These are phyloP conservation scores for Rosa chinensis DNA, from an alignment of 306 rosid genomes.

Conservation along the genomic window DNA sequence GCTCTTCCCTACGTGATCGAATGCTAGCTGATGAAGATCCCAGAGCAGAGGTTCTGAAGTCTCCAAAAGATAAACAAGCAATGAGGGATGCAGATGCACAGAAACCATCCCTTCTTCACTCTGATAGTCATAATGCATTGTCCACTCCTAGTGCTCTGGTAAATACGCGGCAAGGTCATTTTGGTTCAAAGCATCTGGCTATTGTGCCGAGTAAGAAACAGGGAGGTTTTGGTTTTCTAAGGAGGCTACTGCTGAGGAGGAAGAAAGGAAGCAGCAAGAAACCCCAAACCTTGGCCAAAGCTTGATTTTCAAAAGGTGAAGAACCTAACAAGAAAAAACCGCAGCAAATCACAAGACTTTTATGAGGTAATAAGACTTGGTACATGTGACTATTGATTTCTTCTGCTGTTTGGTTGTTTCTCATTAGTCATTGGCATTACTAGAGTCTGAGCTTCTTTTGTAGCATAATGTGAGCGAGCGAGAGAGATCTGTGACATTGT, in stretches of 20 bases:
- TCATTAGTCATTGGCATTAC: constrained; percentile 22
- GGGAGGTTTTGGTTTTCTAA: constrained; percentile 58
- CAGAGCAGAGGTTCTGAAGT: constrained; percentile 20
- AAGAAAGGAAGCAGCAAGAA: constrained; percentile 53
- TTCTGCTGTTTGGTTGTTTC: constrained; percentile 14
- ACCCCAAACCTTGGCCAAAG: constrained; percentile 28
- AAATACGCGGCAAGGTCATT: constrained; percentile 22
- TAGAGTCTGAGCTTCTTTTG: constrained; percentile 16
- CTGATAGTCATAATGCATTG: constrained; percentile 28
- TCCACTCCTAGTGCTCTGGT: constrained; percentile 24
- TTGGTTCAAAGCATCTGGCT: constrained; percentile 34
- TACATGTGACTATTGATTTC: constrained; percentile 2
- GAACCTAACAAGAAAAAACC: neutral
- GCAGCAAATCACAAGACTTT: neutral
- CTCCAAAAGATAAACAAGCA: constrained; percentile 32
- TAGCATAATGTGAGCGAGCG: neutral
- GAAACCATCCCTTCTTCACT: constrained; percentile 29
- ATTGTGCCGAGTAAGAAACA: constrained; percentile 52
- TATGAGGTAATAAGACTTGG: neutral
- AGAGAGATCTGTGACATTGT: constrained; percentile 25
- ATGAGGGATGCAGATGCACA: constrained; percentile 25
- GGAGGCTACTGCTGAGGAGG: constrained; percentile 51
- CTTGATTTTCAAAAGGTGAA: constrained; percentile 25
- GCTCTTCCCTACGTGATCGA: constrained; percentile 53
- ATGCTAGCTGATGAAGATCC: constrained; percentile 66